Conservation (phyloP, 805 yeast genomes). For the Kluyveromyces lactis region DNA sequence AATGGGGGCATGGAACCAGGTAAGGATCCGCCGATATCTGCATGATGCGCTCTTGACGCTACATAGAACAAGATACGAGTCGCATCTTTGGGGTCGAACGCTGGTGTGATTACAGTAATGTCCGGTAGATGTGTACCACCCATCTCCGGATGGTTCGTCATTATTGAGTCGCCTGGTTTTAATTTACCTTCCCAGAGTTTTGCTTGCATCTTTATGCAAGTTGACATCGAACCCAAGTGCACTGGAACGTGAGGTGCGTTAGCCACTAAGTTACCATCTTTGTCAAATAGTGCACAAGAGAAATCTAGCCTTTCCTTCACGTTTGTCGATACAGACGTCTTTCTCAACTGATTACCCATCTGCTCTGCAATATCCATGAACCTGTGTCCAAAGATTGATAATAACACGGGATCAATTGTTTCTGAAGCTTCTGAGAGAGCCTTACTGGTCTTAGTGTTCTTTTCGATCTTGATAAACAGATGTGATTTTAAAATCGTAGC, state of each 20-base stretch:
- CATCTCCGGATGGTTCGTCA: slow-evolving; percentile 32
- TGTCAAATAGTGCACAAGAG: slow-evolving; percentile 36
- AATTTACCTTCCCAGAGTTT: slow-evolving; percentile 30
- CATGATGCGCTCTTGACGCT: slow-evolving; percentile 51
- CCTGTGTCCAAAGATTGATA: slow-evolving; percentile 34
- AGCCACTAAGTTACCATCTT: slow-evolving; percentile 33
- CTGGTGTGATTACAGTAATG: slow-evolving; percentile 48
- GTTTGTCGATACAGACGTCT: slow-evolving; percentile 32
- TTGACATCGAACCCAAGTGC: slow-evolving; percentile 35
- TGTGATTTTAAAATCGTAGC: slow-evolving; percentile 33
- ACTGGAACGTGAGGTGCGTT: slow-evolving; percentile 38
- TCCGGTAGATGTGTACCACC: slow-evolving; percentile 40
- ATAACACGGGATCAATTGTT: slow-evolving; percentile 30
- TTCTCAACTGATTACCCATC: slow-evolving; percentile 35
- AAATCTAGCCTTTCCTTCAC: slow-evolving; percentile 37
- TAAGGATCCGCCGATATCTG: slow-evolving; percentile 46
- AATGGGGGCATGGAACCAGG: slow-evolving; percentile 47
- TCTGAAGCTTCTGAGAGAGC: too few species aligned
- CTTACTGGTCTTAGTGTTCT: too few species aligned
- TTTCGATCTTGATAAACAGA: slow-evolving; percentile 26
- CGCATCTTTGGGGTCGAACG: slow-evolving; percentile 24
- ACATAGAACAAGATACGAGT: slow-evolving; percentile 39
- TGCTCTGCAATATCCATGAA: slow-evolving; percentile 40
- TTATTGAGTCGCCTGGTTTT: slow-evolving; percentile 32
- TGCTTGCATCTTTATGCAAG: slow-evolving; percentile 28